Evolutionary conservation across 208 protist species (phyloP), one percentile per base, ranked within the genome.

Genomic region (Leishmania martiniquensis): DNA sequence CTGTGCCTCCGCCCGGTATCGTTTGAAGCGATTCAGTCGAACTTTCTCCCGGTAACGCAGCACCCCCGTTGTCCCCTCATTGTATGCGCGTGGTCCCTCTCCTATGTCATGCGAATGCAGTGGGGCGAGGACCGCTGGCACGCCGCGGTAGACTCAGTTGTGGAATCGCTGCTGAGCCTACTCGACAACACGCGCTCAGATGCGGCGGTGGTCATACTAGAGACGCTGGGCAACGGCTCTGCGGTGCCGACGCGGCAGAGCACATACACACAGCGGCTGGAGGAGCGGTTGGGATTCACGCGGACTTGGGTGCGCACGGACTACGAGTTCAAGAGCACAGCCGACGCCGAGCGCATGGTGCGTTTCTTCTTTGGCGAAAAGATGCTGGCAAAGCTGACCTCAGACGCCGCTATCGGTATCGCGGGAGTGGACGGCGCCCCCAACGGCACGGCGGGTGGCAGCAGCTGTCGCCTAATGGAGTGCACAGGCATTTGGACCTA

Each of bases 21-120:
- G n/a, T 96, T 94, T 67, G 71, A 80, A 29, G 77, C 82, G 7
- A 71, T 94, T 44, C 88, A 86, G 55, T n/a, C 57, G 0, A 85
- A 84, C 15, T 86, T 93, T 72, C 80, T 93, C 59, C 45, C 69
- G 37, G 45, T 29, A 15, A 82, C 87, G 39, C 54, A 34, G 25
- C 91, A 94, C 71, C 84, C 80, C 1, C 51, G 54, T 12, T 93
- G 85, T 66, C 77, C 89, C 44, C 57, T 95, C 29, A 76, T 93
- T 6, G 90, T 95, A 0, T 95, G 89, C 65, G 93, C 93, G 62
- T 97, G 93, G 91, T 89, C 93, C n/a, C 83, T 97, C 32, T 95
- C 91, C 45, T 95, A 95, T 44, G 88, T 97, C 29, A 91, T 94
- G 91, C 93, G 93, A 13, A 75, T 84, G 76, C 79, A 87, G 75